A percentile compares a stretch with the other conserved stretches of the same genome.
Conservation (phyloP, 495 filamentous ascomycete species). For the Aspergillus saccharolyticus region DNA sequence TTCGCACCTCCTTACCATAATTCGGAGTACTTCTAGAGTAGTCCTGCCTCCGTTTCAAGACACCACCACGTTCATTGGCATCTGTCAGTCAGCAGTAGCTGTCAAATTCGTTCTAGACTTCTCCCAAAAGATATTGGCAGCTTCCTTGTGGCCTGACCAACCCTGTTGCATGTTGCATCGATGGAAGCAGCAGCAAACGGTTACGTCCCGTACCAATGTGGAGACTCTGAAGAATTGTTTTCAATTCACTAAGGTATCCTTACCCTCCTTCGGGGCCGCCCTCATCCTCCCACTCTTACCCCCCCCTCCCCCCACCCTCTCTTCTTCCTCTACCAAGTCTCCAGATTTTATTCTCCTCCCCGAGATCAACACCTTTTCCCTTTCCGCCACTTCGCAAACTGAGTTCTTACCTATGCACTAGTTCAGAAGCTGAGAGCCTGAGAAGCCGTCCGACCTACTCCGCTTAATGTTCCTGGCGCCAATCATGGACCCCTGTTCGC, state of each 20-base stretch:
- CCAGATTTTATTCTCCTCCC: background rate
- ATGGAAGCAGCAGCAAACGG: background rate
- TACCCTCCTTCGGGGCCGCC: background rate
- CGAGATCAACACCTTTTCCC: background rate
- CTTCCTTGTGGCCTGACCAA: background rate
- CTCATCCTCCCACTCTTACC: too few species aligned
- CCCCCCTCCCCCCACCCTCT: too few species aligned
- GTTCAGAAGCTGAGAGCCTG: background rate
- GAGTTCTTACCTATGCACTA: background rate
- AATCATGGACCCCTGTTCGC: constrained; percentile 1
- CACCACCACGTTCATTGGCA: background rate
- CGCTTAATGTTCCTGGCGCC: constrained; percentile 10
- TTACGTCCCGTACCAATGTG: background rate
- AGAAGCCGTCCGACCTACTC: background rate
- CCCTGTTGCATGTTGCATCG: background rate
- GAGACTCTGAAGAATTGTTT: background rate
- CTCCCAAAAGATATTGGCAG: background rate
- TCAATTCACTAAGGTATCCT: background rate
- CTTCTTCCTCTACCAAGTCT: background rate
- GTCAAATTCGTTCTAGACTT: background rate
- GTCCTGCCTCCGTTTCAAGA: background rate
- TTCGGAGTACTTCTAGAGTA: background rate
- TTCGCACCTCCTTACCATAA: background rate
- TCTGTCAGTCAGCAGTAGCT: background rate
- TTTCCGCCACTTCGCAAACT: background rate